Percentiles rank a stretch among this genome's conserved stretches.
These are phyloP conservation scores for Ormosia emarginata DNA, from an alignment of 306 rosid species.

Conservation along the genomic window DNA sequence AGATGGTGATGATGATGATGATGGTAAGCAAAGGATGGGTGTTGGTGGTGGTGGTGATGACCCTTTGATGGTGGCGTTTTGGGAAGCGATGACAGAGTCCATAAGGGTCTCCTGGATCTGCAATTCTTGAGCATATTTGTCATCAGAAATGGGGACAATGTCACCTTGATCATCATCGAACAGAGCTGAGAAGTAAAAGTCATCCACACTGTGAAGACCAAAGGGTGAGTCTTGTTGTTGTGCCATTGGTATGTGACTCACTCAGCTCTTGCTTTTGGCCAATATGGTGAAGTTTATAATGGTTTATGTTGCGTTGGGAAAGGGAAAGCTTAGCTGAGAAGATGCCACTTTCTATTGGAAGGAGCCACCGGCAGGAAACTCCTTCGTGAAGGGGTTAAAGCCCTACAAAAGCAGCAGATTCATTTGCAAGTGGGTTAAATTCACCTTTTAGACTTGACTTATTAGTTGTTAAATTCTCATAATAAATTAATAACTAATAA, in stretches of 20 bases:
- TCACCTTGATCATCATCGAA: constrained; percentile 5
- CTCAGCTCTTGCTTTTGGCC: background rate
- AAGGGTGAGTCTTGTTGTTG: background rate
- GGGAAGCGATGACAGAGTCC: constrained; percentile 13
- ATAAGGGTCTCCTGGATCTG: constrained; percentile 51
- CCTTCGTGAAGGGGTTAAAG: too few relatives aligned
- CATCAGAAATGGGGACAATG: constrained; percentile 21
- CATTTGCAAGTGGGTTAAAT: too few relatives aligned
- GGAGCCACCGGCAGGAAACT: background rate
- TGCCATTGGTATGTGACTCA: constrained; percentile 18
- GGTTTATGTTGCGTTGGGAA: background rate
- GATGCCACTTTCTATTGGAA: background rate
- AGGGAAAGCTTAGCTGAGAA: background rate
- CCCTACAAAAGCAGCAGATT: too few relatives aligned
- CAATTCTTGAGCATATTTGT: constrained; percentile 36
- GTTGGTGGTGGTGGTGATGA: background rate
- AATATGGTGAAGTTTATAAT: background rate
- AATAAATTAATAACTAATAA: too few relatives aligned
- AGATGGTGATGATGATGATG: background rate
- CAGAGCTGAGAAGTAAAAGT: constrained; percentile 32
- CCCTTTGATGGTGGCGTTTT: background rate
- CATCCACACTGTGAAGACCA: constrained; percentile 21
- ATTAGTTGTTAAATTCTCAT: too few relatives aligned
- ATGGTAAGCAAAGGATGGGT: background rate
- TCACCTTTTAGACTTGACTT: too few relatives aligned